Percentiles rank a stretch among this genome's conserved stretches.
These are phyloP conservation scores for Rhodotorula sp. DNA, from an alignment of 1,284 basidiomycete species.

Conservation along the genomic window DNA sequence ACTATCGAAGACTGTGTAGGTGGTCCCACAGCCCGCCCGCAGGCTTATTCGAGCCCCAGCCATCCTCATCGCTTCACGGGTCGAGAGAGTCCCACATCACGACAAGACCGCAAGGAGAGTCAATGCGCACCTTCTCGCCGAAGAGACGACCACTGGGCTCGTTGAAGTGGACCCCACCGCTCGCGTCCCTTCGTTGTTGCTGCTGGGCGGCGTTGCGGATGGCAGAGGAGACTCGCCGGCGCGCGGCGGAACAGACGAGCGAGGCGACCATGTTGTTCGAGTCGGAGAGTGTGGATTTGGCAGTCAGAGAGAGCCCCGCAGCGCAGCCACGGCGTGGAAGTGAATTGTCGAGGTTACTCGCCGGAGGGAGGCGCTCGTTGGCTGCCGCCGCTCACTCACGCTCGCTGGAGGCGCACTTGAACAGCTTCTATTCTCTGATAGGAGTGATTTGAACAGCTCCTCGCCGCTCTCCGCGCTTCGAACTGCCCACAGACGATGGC, in stretches of 20 bases:
- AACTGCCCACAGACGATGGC: background rate
- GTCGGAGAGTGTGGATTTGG: background rate
- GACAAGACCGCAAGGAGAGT: background rate
- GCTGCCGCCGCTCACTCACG: background rate
- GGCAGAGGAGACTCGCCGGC: background rate
- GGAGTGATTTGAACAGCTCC: too few species aligned
- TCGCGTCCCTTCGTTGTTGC: conserved; percentile 56
- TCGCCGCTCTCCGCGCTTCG: background rate
- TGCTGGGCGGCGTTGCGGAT: conserved; percentile 5
- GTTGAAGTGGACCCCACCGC: conserved; percentile 72
- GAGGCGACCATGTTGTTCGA: conserved; percentile 1
- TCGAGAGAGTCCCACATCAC: background rate
- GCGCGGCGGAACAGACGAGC: conserved; percentile 6
- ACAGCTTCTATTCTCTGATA: too few species aligned
- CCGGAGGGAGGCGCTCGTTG: background rate
- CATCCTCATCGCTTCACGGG: background rate
- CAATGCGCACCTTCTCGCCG: conserved; percentile 70
- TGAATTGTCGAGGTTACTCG: too few species aligned
- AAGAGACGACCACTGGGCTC: conserved; percentile 84
- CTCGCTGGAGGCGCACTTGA: background rate
- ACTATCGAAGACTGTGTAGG: too few species aligned
- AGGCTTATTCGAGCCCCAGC: background rate
- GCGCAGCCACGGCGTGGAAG: too few species aligned
- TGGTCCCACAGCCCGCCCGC: background rate
- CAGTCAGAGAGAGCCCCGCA: too few species aligned